A percentile compares a stretch with the other conserved stretches of the same genome.
Conservation (phyloP, 768 basidiomycete species). For the Bullera alba region DNA sequence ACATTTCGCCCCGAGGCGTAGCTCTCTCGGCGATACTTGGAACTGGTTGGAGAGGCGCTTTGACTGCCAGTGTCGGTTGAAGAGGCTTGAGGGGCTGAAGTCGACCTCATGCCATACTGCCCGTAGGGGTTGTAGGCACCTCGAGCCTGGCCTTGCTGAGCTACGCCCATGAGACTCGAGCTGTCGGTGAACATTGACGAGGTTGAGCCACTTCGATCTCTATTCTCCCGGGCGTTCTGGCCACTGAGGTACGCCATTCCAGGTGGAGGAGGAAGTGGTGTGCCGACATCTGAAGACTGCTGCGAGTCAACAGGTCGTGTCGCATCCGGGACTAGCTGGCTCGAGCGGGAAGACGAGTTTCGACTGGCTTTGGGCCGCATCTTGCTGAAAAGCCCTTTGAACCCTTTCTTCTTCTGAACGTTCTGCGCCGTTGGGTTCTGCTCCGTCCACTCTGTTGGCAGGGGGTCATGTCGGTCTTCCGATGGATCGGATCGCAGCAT, state of each 20-base stretch:
- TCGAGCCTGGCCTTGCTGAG: too few relatives aligned
- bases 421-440: too few relatives aligned
- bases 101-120: constrained; percentile 25
- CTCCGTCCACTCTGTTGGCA: too few relatives aligned
- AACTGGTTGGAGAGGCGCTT: constrained; percentile 34
- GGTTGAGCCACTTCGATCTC: constrained; percentile 25
- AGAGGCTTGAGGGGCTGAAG: constrained; percentile 37
- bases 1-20: constrained; percentile 2
- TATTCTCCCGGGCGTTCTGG: constrained; percentile 25
- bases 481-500: constrained; percentile 8
- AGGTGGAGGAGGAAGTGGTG: constrained; percentile 81
- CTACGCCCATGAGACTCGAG: background rate
- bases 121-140: background rate
- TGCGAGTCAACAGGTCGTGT: background rate
- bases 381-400: constrained; percentile 46
- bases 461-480: constrained; percentile 14
- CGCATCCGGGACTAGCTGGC: too few relatives aligned
- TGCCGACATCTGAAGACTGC: constrained; percentile 15
- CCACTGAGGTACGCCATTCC: constrained; percentile 78
- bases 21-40: constrained; percentile 20
- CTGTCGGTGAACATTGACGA: constrained; percentile 27
- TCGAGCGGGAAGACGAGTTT: too few relatives aligned
- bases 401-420: constrained; percentile 39
- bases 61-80: constrained; percentile 33
- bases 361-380: constrained; percentile 31